phyloP scores from a whole-genome alignment of 192 early-diverging fungal species.

The Lobosporangium transversale region DNA sequence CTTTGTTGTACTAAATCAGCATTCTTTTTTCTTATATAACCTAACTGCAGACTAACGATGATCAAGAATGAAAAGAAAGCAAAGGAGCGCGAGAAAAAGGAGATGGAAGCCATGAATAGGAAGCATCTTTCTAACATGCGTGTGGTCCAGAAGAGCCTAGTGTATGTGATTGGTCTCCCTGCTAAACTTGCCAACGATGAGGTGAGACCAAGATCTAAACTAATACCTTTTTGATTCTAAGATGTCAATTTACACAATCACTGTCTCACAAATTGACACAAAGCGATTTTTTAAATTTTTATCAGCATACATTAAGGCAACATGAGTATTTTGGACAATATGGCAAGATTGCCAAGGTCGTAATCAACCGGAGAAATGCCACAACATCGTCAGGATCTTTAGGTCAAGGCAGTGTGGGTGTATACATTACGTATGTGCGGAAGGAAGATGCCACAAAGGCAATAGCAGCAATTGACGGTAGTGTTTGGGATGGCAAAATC shows the following conservation, averaged over 20 bases:
- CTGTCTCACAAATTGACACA: no score
- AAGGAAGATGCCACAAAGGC: slow-evolving; percentile 94
- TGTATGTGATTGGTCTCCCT: slow-evolving; percentile 96
- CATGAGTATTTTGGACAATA: slow-evolving; percentile 98
- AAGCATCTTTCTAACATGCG: slow-evolving; percentile 87
- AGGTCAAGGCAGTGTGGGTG: slow-evolving; percentile 70
- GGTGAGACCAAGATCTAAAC: no score
- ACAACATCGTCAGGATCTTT: slow-evolving; percentile 48
- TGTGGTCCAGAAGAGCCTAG: slow-evolving; percentile 97
- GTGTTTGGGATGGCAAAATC: slow-evolving; percentile 83
- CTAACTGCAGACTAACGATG: slow-evolving; percentile 52
- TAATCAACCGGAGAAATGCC: slow-evolving; percentile 84
- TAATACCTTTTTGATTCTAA: no score
- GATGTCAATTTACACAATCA: neutral
- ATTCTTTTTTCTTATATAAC: no score
- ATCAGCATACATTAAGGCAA: slow-evolving; percentile 76
- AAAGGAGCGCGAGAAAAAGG: slow-evolving; percentile 92
- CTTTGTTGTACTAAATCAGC: no score
- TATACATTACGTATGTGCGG: slow-evolving; percentile 91
- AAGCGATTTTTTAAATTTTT: no score
- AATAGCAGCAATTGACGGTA: slow-evolving; percentile 96
- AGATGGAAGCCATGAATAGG: slow-evolving; percentile 82
- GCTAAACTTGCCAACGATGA: slow-evolving; percentile 90
- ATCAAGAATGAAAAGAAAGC: slow-evolving; percentile 69
- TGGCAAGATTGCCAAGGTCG: slow-evolving; percentile 95